phyloP scores from a whole-genome alignment of 768 basidiomycete species.

The Lactarius psammicola region DNA sequence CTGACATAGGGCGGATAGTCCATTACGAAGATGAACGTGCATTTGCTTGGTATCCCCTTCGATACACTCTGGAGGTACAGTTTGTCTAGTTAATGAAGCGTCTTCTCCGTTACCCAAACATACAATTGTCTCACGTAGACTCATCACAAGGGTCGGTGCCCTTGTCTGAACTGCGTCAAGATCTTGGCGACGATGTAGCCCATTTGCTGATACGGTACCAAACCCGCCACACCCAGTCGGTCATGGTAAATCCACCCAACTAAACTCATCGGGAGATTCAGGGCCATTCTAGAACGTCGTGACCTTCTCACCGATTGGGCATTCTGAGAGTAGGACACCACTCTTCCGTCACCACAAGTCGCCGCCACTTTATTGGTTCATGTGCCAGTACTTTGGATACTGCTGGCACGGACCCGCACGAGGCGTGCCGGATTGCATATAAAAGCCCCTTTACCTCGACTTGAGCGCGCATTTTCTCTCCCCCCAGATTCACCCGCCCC shows the following conservation, averaged over 20 bases:
- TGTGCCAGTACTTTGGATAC: neutral
- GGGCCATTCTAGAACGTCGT: conserved; percentile 10
- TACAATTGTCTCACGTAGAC: neutral
- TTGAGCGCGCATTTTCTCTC: conserved; percentile 12
- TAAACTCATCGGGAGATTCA: conserved; percentile 16
- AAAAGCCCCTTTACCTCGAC: conserved; percentile 25
- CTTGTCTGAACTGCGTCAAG: conserved; percentile 11
- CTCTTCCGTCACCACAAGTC: neutral
- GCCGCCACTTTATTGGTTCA: conserved; percentile 4
- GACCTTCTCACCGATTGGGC: conserved; percentile 13
- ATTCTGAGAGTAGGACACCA: neutral
- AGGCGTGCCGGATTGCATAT: conserved; percentile 28
- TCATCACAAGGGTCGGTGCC: conserved; percentile 8
- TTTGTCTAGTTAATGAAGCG: conserved; percentile 6
- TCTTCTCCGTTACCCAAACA: conserved; percentile 4
- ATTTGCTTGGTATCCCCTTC: neutral
- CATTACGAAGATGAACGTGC: neutral
- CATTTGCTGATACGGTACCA: conserved; percentile 15
- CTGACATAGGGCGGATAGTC: conserved; percentile 2
- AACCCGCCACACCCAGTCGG: conserved; percentile 13
- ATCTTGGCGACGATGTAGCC: conserved; percentile 13
- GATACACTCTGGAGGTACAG: neutral
- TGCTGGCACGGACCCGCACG: conserved; percentile 24
- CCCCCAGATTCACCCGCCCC: conserved; percentile 26
- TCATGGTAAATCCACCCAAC: neutral